Evolutionary conservation across 1,139 yeast species (phyloP), one percentile per base, ranked within the genome.

Genomic region (Geotrichum klebahnii): DNA sequence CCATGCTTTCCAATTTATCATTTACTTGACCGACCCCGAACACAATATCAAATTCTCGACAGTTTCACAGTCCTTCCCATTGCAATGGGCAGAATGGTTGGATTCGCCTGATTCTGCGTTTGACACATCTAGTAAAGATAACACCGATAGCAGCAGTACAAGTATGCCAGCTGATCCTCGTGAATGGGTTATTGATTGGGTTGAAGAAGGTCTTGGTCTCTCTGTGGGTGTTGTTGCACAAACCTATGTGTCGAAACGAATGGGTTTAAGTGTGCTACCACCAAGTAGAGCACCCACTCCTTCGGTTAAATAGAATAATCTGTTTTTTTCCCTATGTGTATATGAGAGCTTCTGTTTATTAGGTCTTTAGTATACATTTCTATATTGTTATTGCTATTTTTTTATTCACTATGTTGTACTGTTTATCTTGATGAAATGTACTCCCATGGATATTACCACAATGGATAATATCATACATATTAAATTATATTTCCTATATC

Each of bases 161-260:
- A 54, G 28, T 55, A 14, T 22, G 9, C 78, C 72, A n/a, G 78
- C 89, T 38, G 96, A 90, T 65, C 97, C 97, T 10, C 76, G 88
- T 48, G 96, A 87, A 57, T 92, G 98, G 98, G 95, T 92, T n/a
- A 76, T 79, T 48, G 92, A 81, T 53, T 90, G 97, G 97, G 77
- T 92, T 37, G 84, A 80, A 61, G 87, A 85, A 59, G 95, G 96
- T 0, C 73, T 92, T 51, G 80, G 81, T 29, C 75, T 89, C 57
- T 76, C 89, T 31, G 78, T 90, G 56, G 97, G 96, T 8, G 84
- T 87, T 1, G 72, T 87, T 34, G 95, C 97, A 0, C 98, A 92
- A 67, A 80, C 82, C 61, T 92, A 92, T 65, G 95, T 92, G 39
- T 81, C 90, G 48, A 83, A 81, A 66, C 78, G 98, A 67, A 92